Evolutionary conservation across 768 basidiomycete species (phyloP).

Genomic region (Neoboletus brunneissimus): DNA sequence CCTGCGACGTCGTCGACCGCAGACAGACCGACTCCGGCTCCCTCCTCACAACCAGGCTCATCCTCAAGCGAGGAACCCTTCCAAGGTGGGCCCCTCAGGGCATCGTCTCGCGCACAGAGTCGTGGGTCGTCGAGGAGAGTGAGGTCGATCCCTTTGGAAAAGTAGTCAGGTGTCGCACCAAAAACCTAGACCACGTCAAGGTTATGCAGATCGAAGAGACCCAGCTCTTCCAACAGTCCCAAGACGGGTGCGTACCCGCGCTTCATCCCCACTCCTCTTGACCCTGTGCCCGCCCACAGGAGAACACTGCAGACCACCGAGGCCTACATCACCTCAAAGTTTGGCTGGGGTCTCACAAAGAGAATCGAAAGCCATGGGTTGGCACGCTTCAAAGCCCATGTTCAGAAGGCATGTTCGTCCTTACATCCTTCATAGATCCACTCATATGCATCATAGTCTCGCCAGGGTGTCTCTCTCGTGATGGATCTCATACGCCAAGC

Average conservation of each 20-base stretch:
- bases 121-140: constrained; percentile 94
- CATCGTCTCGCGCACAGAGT: constrained; percentile 80
- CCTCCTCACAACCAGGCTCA: constrained; percentile 83
- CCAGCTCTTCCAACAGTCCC: constrained; percentile 63
- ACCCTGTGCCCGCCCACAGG: constrained; percentile 35
- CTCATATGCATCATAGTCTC: constrained; percentile 50
- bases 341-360: constrained; percentile 89
- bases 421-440: not conserved
- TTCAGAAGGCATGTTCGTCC: constrained; percentile 63
- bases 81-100: constrained; percentile 89
- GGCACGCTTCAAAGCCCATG: constrained; percentile 80
- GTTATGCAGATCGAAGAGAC: constrained; percentile 91
- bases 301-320: constrained; percentile 85
- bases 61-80: constrained; percentile 87
- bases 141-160: constrained; percentile 85
- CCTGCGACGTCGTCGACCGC: constrained; percentile 93
- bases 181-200: constrained; percentile 92
- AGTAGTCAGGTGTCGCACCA: constrained; percentile 73
- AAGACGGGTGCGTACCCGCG: constrained; percentile 58
- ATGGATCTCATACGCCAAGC: constrained; percentile 77
- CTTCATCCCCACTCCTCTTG: not conserved
- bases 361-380: constrained; percentile 85
- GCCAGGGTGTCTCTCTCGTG: constrained; percentile 83
- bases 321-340: constrained; percentile 80
- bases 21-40: constrained; percentile 68